Base-by-base conservation (phyloP, 495 filamentous ascomycete genomes). In the Recurvomyces mirabilis region DNA sequence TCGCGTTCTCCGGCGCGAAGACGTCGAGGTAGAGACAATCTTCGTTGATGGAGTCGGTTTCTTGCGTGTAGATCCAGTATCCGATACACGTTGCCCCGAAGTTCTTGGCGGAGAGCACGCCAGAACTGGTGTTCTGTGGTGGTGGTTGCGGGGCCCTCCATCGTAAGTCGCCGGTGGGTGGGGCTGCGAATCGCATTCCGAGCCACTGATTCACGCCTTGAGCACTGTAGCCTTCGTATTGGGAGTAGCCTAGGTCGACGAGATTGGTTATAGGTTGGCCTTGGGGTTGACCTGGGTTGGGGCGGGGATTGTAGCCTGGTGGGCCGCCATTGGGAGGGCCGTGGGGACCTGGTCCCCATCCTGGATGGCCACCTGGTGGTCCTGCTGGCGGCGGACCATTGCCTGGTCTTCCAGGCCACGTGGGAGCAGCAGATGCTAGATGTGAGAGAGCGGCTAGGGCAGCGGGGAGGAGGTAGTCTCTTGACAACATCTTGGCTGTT, bases 1-100 rank as follows among this genome's bases (percentile, higher is more conserved):
- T 68, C n/a, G 70, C 76, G 13, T 74, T 78, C 0, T 63, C 55
- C 10, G 80, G 79, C 18, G 78, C 67, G 9, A 69, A 62, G 11
- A 84, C 68, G 49, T 78, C 75, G 38, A 85, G 54, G 18, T 63
- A 77, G 15, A 46, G 19, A 18, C 43, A 46, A 17, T 46, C 43
- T 22, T 46, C 43, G 28, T 44, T 44, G 17, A 44, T 30, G 15
- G 13, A 34, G 17, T 25, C 20, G 20, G n/a, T 44, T 10, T 21
- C 7, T 6, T 15, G 13, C 7, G 26, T 29, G 14, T 33, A 33
- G 41, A 36, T 24, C 41, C 41, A 44, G 26, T 34, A 36, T 5
- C 41, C 41, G 13, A 44, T 12, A 17, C 41, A 44, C 4, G 41
- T 44, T 21, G 41, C 17, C 2, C 29, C 41, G 31, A 44, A 44